phyloP scores from a whole-genome alignment of 75 land plant genomes.

The Selaginella moellendorffii region DNA sequence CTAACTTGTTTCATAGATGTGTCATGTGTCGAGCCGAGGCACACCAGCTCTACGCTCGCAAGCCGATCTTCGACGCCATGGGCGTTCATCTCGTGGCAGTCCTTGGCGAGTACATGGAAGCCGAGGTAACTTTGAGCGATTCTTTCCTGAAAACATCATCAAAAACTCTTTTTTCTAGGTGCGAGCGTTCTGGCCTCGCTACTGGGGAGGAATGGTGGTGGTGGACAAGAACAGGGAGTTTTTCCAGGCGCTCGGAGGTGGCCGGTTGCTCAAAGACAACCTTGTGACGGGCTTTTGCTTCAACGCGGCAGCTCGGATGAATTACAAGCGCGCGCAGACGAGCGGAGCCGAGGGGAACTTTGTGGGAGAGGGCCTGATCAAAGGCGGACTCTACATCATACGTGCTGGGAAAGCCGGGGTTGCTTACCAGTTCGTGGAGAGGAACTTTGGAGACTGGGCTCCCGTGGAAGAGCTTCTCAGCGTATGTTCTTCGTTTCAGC shows the following conservation, averaged over 20 bases:
- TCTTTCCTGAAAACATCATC: not conserved
- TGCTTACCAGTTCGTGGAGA: constrained; percentile 53
- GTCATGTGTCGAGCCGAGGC: constrained; percentile 72
- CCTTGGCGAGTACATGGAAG: constrained; percentile 35
- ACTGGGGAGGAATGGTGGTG: constrained; percentile 49
- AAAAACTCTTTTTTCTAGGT: constrained; percentile 20
- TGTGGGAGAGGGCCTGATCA: constrained; percentile 40
- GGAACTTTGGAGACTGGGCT: constrained; percentile 63
- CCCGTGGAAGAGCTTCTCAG: constrained; percentile 45
- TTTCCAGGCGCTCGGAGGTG: constrained; percentile 58
- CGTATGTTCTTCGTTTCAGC: constrained; percentile 35
- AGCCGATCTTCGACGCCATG: constrained; percentile 55
- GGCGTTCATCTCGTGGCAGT: constrained; percentile 31
- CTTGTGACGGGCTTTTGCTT: constrained; percentile 32
- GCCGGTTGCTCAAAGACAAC: constrained; percentile 34
- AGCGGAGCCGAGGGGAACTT: constrained; percentile 32
- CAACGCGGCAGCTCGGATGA: constrained; percentile 34
- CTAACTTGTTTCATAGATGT: no score
- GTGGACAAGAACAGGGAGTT: constrained; percentile 30
- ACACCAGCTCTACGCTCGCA: constrained; percentile 45
- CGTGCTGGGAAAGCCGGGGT: constrained; percentile 38
- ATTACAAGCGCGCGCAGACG: constrained; percentile 41
- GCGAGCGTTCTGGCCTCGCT: constrained; percentile 54
- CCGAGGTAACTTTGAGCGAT: constrained; percentile 38
- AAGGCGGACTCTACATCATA: constrained; percentile 44